Conservation (phyloP, 2,329 filamentous ascomycete species). For the Hymenoscyphus albidus region DNA sequence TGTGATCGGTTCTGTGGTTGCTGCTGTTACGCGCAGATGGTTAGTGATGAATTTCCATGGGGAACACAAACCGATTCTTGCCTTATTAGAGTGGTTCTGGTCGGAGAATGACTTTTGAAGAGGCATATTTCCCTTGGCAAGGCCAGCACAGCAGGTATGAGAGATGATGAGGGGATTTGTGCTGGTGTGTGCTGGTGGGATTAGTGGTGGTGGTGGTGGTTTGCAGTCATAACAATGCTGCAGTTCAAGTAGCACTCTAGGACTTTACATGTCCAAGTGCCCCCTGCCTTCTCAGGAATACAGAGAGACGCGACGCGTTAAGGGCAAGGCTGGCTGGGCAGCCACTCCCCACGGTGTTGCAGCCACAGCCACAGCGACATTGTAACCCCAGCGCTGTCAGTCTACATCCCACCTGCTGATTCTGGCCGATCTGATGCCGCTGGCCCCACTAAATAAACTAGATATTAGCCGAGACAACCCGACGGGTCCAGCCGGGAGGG, state of each 20-base stretch:
- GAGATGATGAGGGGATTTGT: not conserved
- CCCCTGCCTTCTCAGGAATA: not conserved
- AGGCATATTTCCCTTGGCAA: slow-evolving; percentile 28
- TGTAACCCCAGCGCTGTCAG: too few species aligned
- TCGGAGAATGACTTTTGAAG: slow-evolving; percentile 38
- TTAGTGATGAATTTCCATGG: not conserved
- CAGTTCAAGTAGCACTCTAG: not conserved
- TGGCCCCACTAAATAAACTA: too few species aligned
- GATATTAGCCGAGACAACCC: too few species aligned
- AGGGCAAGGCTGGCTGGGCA: too few species aligned
- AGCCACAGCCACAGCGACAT: not conserved
- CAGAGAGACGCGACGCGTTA: too few species aligned
- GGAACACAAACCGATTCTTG: not conserved
- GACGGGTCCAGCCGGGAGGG: too few species aligned
- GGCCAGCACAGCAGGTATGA: not conserved
- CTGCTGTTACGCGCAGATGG: not conserved
- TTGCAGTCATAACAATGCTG: not conserved
- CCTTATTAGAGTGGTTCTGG: slow-evolving; percentile 33
- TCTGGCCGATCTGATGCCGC: too few species aligned
- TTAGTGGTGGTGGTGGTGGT: not conserved
- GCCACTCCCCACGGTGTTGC: not conserved
- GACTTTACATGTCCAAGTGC: not conserved
- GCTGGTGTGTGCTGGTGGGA: not conserved
- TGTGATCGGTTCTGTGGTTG: slow-evolving; percentile 26
- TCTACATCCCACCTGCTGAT: too few species aligned